A percentile compares a stretch with the other conserved stretches of the same genome.
Conservation (phyloP, 2,329 filamentous ascomycete genomes). For the Aspergillus vadensis region DNA sequence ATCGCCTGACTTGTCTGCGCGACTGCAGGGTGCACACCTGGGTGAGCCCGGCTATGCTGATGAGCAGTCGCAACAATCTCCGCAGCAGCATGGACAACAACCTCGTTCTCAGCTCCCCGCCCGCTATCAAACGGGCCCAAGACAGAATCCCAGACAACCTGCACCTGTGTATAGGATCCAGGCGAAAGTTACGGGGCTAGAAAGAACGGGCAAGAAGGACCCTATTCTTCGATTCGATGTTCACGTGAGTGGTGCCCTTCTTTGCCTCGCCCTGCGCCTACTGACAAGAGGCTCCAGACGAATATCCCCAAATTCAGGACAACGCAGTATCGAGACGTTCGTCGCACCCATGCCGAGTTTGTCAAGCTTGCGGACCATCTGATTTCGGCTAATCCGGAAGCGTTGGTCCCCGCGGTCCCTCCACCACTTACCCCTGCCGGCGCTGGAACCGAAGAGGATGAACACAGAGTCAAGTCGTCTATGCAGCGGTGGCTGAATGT, state of each 20-base stretch:
- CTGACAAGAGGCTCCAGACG: constrained; percentile 61
- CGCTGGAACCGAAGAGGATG: constrained; percentile 94
- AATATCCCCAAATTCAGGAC: constrained; percentile 98
- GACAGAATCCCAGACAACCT: constrained; percentile 45
- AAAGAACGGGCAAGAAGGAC: constrained; percentile 93
- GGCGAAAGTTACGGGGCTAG: constrained; percentile 90
- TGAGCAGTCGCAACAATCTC: constrained; percentile 42
- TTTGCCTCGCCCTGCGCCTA: background rate
- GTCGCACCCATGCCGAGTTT: constrained; percentile 93
- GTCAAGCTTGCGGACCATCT: constrained; percentile 94
- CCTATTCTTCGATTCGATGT: constrained; percentile 94
- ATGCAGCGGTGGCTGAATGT: constrained; percentile 96
- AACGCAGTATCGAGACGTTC: constrained; percentile 96
- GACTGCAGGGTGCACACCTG: constrained; percentile 44
- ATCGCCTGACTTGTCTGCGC: constrained; percentile 50
- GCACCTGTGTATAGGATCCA: constrained; percentile 81
- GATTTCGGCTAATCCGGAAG: constrained; percentile 96
- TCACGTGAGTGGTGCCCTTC: constrained; percentile 65
- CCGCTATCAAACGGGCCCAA: constrained; percentile 50
- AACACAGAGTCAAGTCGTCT: constrained; percentile 80
- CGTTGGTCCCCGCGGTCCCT: constrained; percentile 89
- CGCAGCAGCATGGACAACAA: constrained; percentile 39
- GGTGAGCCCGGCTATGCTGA: constrained; percentile 40
- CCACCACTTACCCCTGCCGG: constrained; percentile 93
- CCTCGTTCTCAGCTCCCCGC: constrained; percentile 48